phyloP scores from a whole-genome alignment of 495 filamentous ascomycete species.

The Podospora fimiseda region DNA sequence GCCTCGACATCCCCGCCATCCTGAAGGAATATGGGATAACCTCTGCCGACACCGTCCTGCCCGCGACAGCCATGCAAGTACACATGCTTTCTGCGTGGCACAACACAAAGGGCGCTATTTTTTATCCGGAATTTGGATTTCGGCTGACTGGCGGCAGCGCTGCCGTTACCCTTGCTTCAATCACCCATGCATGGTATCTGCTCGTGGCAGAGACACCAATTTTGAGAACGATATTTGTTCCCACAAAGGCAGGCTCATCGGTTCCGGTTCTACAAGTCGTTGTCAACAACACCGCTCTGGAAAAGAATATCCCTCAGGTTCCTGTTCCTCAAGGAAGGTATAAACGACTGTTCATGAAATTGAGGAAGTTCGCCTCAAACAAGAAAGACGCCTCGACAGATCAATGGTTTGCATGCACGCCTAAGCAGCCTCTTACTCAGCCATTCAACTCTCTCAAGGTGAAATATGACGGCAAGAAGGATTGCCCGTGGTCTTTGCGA shows the following conservation, averaged over 20 bases:
- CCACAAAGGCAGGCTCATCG: constrained; percentile 34
- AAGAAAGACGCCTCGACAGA: background rate
- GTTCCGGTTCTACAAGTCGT: constrained; percentile 49
- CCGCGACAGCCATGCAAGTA: constrained; percentile 63
- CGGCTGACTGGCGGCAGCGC: constrained; percentile 25
- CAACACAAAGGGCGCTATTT: constrained; percentile 51
- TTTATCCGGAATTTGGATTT: constrained; percentile 60
- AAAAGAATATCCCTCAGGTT: background rate
- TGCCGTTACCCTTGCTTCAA: constrained; percentile 26
- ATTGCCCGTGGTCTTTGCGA: constrained; percentile 22
- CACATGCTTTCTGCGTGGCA: constrained; percentile 67
- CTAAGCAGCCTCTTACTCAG: background rate
- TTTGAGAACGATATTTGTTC: constrained; percentile 56
- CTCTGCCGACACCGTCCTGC: constrained; percentile 50
- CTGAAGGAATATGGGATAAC: constrained; percentile 28
- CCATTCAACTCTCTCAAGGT: constrained; percentile 12
- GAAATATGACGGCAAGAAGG: background rate
- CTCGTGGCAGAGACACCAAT: constrained; percentile 50
- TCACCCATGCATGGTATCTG: constrained; percentile 49
- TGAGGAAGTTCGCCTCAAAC: too few species aligned
- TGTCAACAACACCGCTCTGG: background rate
- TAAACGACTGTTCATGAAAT: background rate
- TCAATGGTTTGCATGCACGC: constrained; percentile 7
- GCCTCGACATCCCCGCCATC: constrained; percentile 25
- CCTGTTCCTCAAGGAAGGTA: background rate